Conservation (phyloP, 2,329 filamentous ascomycete genomes). For the Fusarium compactum region DNA sequence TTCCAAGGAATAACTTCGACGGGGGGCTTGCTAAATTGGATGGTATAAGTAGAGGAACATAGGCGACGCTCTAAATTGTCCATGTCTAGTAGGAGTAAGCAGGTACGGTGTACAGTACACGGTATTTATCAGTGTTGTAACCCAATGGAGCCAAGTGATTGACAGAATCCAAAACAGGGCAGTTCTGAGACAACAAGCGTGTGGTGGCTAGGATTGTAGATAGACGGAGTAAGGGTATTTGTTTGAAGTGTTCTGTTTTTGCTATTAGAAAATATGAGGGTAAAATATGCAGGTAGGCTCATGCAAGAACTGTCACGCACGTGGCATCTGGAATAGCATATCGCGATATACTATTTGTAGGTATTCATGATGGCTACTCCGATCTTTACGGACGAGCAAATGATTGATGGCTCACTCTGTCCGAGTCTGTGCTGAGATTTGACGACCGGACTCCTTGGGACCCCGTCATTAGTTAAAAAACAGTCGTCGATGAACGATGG, state of each 20-base stretch:
- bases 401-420: background rate
- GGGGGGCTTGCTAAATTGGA: background rate
- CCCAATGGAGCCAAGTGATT: background rate
- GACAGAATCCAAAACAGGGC: background rate
- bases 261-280: background rate
- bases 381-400: background rate
- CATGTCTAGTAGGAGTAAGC: background rate
- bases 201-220: background rate
- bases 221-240: background rate
- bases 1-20: slow-evolving; percentile 8
- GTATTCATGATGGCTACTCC: background rate
- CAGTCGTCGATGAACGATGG: background rate
- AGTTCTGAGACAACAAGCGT: background rate
- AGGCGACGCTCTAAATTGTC: background rate
- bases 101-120: background rate
- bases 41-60: background rate
- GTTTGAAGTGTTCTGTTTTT: background rate
- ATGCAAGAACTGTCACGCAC: background rate
- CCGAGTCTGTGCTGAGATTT: background rate
- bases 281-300: background rate
- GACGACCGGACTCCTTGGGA: background rate
- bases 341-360: background rate
- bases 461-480: slow-evolving; percentile 7
- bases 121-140: background rate
- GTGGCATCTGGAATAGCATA: background rate